Evolutionary conservation across 2,329 filamentous ascomycete genomes (phyloP).

Genomic region (Lachnellula occidentalis): DNA sequence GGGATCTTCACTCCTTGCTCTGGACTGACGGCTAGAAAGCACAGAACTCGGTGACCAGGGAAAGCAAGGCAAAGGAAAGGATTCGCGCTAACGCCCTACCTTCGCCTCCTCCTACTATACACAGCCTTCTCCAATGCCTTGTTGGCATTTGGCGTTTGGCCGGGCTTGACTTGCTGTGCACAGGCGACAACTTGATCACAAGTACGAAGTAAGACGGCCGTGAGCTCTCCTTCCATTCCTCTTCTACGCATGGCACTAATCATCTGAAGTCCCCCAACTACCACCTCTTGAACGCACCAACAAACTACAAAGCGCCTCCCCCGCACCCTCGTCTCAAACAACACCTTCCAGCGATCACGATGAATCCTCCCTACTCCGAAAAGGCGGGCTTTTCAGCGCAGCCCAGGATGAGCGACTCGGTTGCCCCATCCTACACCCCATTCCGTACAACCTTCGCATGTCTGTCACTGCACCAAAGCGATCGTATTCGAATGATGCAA

Average conservation of each 20-base stretch:
- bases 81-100: not conserved
- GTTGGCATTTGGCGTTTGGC: too few species aligned
- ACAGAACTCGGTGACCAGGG: not conserved
- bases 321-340: too few species aligned
- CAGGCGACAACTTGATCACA: too few species aligned
- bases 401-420: not conserved
- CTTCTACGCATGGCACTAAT: too few species aligned
- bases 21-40: not conserved
- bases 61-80: too few species aligned
- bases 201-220: too few species aligned
- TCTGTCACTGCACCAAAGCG: conserved; percentile 28
- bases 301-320: too few species aligned
- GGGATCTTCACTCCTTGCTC: too few species aligned
- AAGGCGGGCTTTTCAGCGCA: not conserved
- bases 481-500: conserved; percentile 33
- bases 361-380: not conserved
- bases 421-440: conserved; percentile 12
- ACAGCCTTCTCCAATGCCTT: not conserved
- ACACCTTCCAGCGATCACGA: not conserved
- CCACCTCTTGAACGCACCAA: too few species aligned
- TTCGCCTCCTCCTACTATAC: not conserved
- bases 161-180: not conserved
- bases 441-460: conserved; percentile 29
- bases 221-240: too few species aligned
- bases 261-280: too few species aligned